Percentiles rank a stretch among this genome's conserved stretches.
Evolutionary conservation across 129 eudicot species (phyloP).

Genomic region (Logfia minima): DNA sequence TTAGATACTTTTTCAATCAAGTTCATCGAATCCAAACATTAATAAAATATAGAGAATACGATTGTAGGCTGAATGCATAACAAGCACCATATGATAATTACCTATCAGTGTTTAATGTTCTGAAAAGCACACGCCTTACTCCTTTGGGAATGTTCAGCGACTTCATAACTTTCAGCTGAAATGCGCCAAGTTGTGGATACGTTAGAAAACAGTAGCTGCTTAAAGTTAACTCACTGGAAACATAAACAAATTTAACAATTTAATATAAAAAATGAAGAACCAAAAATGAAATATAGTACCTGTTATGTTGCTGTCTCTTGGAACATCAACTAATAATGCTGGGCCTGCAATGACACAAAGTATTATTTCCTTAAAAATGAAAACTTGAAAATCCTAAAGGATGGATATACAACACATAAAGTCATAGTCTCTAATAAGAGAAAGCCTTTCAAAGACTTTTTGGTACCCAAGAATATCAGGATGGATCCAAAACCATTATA

Average conservation of each 20-base stretch:
- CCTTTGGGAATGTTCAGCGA: conserved; percentile 58
- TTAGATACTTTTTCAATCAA: background rate
- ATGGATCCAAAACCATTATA: conserved; percentile 1
- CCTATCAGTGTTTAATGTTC: conserved; percentile 67
- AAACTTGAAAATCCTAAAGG: background rate
- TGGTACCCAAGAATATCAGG: conserved; percentile 15
- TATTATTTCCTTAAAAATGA: background rate
- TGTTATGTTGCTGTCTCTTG: conserved; percentile 60
- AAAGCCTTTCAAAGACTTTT: too few relatives aligned
- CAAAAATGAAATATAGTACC: conserved; percentile 34
- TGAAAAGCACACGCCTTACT: conserved; percentile 66
- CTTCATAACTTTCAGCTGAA: conserved; percentile 62
- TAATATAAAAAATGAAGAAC: background rate
- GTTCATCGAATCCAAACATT: background rate
- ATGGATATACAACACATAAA: background rate
- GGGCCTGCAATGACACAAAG: conserved; percentile 49
- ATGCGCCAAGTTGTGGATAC: conserved; percentile 6
- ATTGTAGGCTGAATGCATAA: background rate
- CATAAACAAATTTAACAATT: background rate
- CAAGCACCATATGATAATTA: conserved; percentile 17
- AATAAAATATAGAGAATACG: background rate
- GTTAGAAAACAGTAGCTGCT: background rate
- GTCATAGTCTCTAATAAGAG: too few relatives aligned
- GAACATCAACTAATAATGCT: conserved; percentile 59
- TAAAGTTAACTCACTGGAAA: background rate